Evolutionary conservation across 2,329 filamentous ascomycete species (phyloP), one percentile per base, ranked within the genome.

Genomic region (Tolypocladium ovalisporum): DNA sequence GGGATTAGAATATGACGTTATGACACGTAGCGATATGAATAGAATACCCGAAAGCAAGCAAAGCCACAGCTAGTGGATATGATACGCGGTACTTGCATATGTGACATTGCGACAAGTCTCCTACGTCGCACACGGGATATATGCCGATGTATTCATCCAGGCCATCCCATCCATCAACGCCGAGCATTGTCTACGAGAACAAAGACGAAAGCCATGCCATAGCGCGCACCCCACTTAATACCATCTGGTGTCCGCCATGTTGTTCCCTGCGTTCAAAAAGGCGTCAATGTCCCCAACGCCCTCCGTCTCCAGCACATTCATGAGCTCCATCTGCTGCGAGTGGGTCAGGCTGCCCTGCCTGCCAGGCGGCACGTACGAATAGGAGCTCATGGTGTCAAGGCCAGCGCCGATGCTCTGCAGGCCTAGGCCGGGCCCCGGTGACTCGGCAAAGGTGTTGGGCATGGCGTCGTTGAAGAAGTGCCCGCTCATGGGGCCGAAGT

Each of bases 251-350:
- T 66, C 69, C 4, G 67, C 56, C 58, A 71, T 61, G 13, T 62
- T 59, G 12, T 61, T 64, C 1, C 62, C 66, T 2, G 67, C 71
- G 72, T 73, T 83, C 63, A 87, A 70, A 57, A 84, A 83, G 17
- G 77, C 76, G 61, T 86, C 79, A 63, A 87, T 85, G 54, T 86
- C 83, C 32, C 74, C 75, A 67, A 85, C 73, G 0, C 84, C 84
- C 62, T 87, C 82, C 63, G 76, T 88, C 70, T 94, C 88, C 37
- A 96, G 79, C 54, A 85, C 85, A 57, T 86, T 84, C 87, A 95
- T 90, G 40, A 96, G 76, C 74, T 96, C 89, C 61, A 86, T 74
- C 71, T 94, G 90, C 71, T 95, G 89, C 66, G 90, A 83, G 61
- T 91, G 87, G 59, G 85, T 92, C 36, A 95, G 75, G 59, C 80